Base-by-base conservation (phyloP, 2,329 filamentous ascomycete genomes). In the Fusarium sp. region DNA sequence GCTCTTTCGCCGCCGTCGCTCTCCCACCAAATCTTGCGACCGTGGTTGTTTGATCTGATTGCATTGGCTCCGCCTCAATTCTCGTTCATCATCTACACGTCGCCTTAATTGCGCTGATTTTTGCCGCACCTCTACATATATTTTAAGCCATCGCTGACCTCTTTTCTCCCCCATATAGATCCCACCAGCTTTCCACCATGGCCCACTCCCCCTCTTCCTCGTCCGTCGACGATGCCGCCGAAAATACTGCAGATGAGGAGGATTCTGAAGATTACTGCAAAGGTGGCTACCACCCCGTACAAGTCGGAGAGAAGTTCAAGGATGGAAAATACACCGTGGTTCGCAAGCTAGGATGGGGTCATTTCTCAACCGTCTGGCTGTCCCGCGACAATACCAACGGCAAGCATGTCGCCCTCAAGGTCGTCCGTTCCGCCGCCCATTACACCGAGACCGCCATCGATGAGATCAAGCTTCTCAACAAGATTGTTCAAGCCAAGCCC, bases 211-310 rank as follows among this genome's bases (percentile, higher is more conserved):
- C 93, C 66, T 92, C 92, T 58, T 93, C 93, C 62, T 93, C 91
- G 68, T 93, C 93, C 51, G 91, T 90, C 76, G 94, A 95, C 83
- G 95, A 97, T 81, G 88, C 90, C 76, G 90, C 92, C 82, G 95
- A 98, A 79, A 95, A 96, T 80, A 97, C 95, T 42, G 95, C 95
- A 79, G 96, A 98, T 81, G 96, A 99, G 84, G 96, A 99, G 84
- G 96, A 99, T 83, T 97, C 94, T 52, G 95, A 98, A 84, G 96
- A 99, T 83, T 99, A 99, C 86, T 98, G 95, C 89, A 98, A 98
- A 84, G 96, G 96, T 79, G 96, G 96, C 69, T 99, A 98, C 83
- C 96, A 99, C 80, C 96, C 96, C 6, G 96, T 99, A 55, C 89
- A 91, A 78, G 92, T 98, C 68, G 96, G 96, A 78, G 96, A 99